Percentiles rank a stretch among this genome's conserved stretches.
phyloP scores from a whole-genome alignment of 2,329 filamentous ascomycete genomes.

The Trichoderma atroviride region DNA sequence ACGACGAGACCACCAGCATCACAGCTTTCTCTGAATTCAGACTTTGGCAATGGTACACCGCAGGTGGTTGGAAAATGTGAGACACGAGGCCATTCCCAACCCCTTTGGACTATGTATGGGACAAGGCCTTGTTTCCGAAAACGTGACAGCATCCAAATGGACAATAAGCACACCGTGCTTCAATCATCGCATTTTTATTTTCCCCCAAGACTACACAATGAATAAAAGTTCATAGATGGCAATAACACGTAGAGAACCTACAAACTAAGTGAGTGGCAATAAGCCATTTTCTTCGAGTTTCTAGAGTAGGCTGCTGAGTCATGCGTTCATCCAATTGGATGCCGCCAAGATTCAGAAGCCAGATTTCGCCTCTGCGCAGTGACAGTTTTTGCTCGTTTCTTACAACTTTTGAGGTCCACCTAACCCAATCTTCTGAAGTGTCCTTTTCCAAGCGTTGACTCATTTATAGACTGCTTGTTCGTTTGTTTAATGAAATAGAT shows the following conservation, averaged over 20 bases:
- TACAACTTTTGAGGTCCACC: constrained; percentile 19
- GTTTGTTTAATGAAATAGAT: not conserved
- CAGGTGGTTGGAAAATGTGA: not conserved
- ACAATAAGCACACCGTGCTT: not conserved
- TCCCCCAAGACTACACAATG: not conserved
- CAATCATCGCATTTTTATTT: not conserved
- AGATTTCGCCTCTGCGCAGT: constrained; percentile 25
- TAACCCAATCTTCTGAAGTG: constrained; percentile 25
- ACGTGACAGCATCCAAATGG: not conserved
- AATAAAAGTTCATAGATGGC: too few relatives aligned
- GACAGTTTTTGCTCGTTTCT: constrained; percentile 6
- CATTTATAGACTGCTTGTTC: constrained; percentile 21
- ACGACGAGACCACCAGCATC: not conserved
- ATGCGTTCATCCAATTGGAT: constrained; percentile 25
- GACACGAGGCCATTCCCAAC: constrained; percentile 18
- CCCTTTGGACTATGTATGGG: not conserved
- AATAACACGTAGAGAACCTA: not conserved
- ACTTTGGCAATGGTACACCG: not conserved
- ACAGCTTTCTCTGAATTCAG: not conserved
- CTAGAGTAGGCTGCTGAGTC: constrained; percentile 18
- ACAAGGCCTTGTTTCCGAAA: not conserved
- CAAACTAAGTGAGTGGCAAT: not conserved
- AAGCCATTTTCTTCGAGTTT: not conserved
- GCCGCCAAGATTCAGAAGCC: constrained; percentile 26
- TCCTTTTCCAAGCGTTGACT: constrained; percentile 29